Conservation (phyloP, 2,329 filamentous ascomycete genomes). For the Magnaporthiopsis incrustans region DNA sequence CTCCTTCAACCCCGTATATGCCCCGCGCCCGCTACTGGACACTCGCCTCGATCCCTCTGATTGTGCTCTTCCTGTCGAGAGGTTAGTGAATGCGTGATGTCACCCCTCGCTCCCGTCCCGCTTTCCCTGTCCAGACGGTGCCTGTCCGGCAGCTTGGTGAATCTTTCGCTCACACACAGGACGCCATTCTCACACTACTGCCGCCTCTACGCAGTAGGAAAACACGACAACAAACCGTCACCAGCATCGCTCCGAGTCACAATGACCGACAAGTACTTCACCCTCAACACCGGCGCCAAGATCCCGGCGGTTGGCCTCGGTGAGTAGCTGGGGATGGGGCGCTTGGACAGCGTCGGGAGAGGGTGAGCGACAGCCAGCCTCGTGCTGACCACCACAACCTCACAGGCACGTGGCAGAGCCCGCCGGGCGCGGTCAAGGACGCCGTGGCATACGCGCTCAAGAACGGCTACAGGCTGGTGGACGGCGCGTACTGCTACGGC, state of each 20-base stretch:
- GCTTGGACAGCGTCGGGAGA: too few relatives aligned
- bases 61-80: neutral
- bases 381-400: neutral
- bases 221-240: neutral
- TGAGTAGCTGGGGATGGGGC: slow-evolving; percentile 22
- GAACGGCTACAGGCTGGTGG: slow-evolving; percentile 52
- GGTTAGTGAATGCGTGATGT: neutral
- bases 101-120: too few relatives aligned
- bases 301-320: slow-evolving; percentile 59
- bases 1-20: neutral
- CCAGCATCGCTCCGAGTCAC: slow-evolving; percentile 12
- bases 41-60: neutral
- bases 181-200: neutral
- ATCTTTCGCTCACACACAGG: neutral
- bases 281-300: slow-evolving; percentile 54
- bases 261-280: slow-evolving; percentile 51
- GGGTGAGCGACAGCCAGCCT: neutral
- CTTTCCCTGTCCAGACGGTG: too few relatives aligned
- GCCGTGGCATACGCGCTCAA: slow-evolving; percentile 53
- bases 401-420: slow-evolving; percentile 57
- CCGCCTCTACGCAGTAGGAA: neutral
- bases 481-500: slow-evolving; percentile 68
- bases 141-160: neutral
- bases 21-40: neutral
- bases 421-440: slow-evolving; percentile 46